Evolutionary conservation across 257 asterid genomes (phyloP), one percentile per base, ranked within the genome.

Genomic region (Oldenlandia corymbosa): DNA sequence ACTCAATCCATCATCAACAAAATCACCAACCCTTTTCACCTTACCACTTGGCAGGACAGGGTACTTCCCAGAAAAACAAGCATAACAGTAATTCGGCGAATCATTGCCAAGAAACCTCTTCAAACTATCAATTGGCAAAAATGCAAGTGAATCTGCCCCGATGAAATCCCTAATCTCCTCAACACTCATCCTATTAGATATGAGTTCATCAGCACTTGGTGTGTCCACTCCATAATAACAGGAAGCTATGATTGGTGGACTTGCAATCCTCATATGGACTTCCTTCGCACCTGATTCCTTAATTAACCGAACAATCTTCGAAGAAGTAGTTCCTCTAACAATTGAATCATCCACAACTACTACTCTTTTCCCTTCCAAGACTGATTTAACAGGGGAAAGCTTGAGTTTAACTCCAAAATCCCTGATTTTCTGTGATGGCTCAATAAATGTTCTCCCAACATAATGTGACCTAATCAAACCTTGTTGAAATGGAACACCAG

Each of bases 341-440:
- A 92, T 92, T 1, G 97, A 92, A 76, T 90, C 99, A 55, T 92
- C 99, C 37, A 92, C 99, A 36, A 92, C 99, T 62, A 90, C 97
- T 10, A 92, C 99, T n/a, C 99, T 81, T 56, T 92, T 92, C 14
- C 99, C 99, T 50, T 90, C 96, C 79, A 92, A 67, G 27, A 92
- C 97, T 0, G 97, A 94, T 68, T 78, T 70, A 47, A 92, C 97
- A 0, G 99, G 94, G 0, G 99, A 82, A 14, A 92, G 71, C 69
- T 92, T 92, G 65, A 92, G 76, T 70, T 89, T 92, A 72, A 92
- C 97, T 4, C 99, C 99, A 21, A 92, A 87, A 62, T 89, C 99
- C 76, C 99, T 72, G 49, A 92, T 89, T 76, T 82, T 87, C 67
- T 92, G 99, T 0, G 97, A 87, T 1, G 99, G 99, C 73, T 92